Evolutionary conservation across 306 rosid species (phyloP), one percentile per base, ranked within the genome.

Genomic region (Gillenia trifoliata): DNA sequence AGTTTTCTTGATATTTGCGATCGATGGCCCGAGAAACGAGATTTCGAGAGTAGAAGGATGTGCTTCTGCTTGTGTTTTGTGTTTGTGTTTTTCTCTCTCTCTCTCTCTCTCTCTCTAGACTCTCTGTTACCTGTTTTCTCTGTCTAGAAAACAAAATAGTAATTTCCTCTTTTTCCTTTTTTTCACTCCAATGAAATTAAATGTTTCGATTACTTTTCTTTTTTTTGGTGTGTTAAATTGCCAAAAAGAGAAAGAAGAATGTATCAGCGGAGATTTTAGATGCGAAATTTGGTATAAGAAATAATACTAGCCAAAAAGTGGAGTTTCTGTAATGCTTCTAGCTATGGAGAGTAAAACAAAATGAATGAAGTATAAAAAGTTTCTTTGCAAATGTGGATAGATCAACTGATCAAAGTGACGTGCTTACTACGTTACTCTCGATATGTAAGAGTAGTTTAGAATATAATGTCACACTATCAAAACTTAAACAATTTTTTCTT

Each of bases 1-100:
- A 11, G 34, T 67, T 55, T 80, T 45, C 81, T 90, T 76, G 88
- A 56, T 80, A 59, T 71, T 76, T 80, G 84, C 50, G 86, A 83
- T 71, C 41, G 54, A 80, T 80, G 89, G 85, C 89, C 85, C 93
- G 79, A 84, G 69, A 75, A 82, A 80, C 83, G 86, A 88, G 86
- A 88, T 82, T 82, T 66, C 69, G 73, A 79, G 81, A 68, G 84
- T 59, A 54, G 84, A 59, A 59, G 82, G 66, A 49, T 72, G 40
- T 56, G 70, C 75, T 81, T 75, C 10, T 68, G 59, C 20, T 70
- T 65, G 60, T n/a, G 59, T 20, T 57, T 54, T 68, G 50, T 30
- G 36, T 50, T 8, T 19, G 4, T 76, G 47, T 74, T 26, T 64
- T 38, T 36, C 64, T 74, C 73, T 52, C 73, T 52, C 63, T 5